phyloP scores from a whole-genome alignment of 73 alveolate genomes.

The Stentor coeruleus region DNA sequence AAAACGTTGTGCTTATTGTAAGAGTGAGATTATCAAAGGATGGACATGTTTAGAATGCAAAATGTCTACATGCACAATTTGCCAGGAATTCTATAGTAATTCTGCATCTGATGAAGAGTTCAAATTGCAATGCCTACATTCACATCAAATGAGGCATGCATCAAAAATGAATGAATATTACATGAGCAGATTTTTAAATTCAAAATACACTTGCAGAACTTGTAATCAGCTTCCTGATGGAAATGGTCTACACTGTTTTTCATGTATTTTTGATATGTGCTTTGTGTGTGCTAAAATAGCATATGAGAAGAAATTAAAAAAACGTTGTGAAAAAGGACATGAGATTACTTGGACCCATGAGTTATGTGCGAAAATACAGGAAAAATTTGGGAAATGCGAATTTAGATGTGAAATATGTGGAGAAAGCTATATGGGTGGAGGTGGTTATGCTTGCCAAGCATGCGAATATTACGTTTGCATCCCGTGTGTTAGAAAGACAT shows the following conservation, averaged over 20 bases:
- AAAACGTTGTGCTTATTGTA: not conserved
- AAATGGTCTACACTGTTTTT: not conserved
- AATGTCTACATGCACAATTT: not conserved
- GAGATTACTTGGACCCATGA: not conserved
- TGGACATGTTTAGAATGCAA: not conserved
- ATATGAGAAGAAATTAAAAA: not conserved
- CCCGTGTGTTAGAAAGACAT: not conserved
- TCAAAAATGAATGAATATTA: not conserved
- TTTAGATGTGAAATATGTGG: not conserved
- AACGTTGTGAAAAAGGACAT: not conserved
- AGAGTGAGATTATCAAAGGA: not conserved
- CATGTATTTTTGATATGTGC: not conserved
- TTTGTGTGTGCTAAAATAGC: not conserved
- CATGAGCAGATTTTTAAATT: not conserved
- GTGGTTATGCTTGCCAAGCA: not conserved
- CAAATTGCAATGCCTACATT: not conserved
- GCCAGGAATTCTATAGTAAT: not conserved
- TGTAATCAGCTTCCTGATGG: not conserved
- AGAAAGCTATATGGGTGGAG: slow-evolving; percentile 1
- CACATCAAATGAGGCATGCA: not conserved
- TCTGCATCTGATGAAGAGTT: not conserved
- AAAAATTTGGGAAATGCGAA: not conserved
- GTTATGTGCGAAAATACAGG: not conserved
- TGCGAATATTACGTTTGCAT: not conserved
- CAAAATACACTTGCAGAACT: not conserved